Base-by-base conservation (phyloP, 345 rosid genomes). In the Crucihimalaya himalaica region DNA sequence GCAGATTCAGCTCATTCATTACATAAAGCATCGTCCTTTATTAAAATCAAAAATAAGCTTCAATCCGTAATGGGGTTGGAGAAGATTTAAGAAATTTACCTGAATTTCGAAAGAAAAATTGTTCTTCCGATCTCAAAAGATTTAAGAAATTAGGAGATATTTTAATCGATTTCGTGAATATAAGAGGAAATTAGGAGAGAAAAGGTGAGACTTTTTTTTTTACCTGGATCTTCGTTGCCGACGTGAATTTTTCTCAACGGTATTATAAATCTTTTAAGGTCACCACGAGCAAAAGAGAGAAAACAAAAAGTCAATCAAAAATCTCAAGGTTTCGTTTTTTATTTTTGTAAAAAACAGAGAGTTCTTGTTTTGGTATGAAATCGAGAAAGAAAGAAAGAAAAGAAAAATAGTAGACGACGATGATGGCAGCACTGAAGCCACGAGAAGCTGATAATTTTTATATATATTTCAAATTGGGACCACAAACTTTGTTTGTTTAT, bases 51-150 rank as follows among this genome's bases (percentile, higher is more conserved):
- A 63, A 42, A 2, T 12, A 39, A 63, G 73, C 32, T 13, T 40
- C 21, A 65, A 71, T 46, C 32, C 18, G 43, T 8, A 45, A 45
- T 62, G 11, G 35, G 37, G 3, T 15, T 43, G 52, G 46, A 73
- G 39, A 11, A 62, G 14, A n/a, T 18, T 51, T 25, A 18, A 14
- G 25, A 20, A 39, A 18, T 23, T 48, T 45, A 78, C 76, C 57
- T 61, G 60, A 52, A 40, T 19, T 65, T 73, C 50, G 10, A 52
- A 32, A 29, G 40, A 42, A 39, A 16, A 37, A 15, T 59, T 66
- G 63, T 68, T 80, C 65, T 77, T 46, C 70, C 64, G 66, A 66
- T 66, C 74, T 53, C 40, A 56, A 61, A 10, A 37, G 58, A 35
- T n/a, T 20, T 39, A 8, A 27, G n/a, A 51, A 43, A 18, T 39